These are phyloP conservation scores for Candida albicans DNA, from an alignment of 1,139 yeast genomes.

Conservation along the genomic window DNA sequence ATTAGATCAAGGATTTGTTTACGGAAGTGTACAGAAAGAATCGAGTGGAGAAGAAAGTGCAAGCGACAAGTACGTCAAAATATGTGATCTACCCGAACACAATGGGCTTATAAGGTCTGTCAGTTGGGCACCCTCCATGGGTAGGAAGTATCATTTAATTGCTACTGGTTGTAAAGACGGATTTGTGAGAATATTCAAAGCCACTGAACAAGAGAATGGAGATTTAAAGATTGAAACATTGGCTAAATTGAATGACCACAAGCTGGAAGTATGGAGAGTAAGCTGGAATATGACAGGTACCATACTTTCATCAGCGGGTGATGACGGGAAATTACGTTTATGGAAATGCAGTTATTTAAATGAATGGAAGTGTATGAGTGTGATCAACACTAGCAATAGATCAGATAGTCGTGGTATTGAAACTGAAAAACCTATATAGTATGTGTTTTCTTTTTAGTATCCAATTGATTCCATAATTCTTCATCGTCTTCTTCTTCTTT, in stretches of 20 bases:
- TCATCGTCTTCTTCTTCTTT: constrained; percentile 32
- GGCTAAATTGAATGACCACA: constrained; percentile 63
- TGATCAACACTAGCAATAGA: constrained; percentile 65
- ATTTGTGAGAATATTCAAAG: constrained; percentile 77
- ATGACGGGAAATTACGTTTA: constrained; percentile 86
- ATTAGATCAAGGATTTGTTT: constrained; percentile 81
- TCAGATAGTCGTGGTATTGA: constrained; percentile 23
- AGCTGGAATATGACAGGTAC: constrained; percentile 95
- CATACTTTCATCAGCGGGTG: constrained; percentile 89
- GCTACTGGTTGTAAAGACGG: constrained; percentile 98
- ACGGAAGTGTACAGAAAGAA: constrained; percentile 35
- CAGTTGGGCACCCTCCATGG: constrained; percentile 98
- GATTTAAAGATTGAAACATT: constrained; percentile 38
- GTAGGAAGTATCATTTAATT: constrained; percentile 78
- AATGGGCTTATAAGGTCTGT: constrained; percentile 84
- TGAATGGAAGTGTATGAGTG: constrained; percentile 91
- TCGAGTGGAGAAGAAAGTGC: constrained; percentile 15
- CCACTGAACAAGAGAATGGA: constrained; percentile 43
- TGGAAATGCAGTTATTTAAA: constrained; percentile 89
- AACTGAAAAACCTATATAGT: constrained; percentile 16
- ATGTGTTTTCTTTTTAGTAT: constrained; percentile 20
- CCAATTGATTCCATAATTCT: constrained; percentile 42
- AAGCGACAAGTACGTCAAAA: constrained; percentile 26
- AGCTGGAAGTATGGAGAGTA: constrained; percentile 93
- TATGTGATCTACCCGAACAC: constrained; percentile 66